Conservation (phyloP, 805 yeast species). For the Candida peoriensis region DNA sequence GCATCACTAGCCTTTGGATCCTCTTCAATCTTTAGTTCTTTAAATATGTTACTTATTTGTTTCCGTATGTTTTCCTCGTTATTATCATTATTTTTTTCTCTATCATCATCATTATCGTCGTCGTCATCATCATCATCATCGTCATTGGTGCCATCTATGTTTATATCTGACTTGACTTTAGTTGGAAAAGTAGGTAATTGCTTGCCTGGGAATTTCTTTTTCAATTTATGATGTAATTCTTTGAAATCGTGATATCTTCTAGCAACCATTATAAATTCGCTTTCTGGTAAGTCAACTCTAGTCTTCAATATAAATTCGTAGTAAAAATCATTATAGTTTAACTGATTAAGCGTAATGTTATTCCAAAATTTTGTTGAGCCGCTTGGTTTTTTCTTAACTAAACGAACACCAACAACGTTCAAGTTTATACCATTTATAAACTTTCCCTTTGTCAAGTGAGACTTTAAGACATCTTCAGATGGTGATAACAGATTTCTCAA, state of each 20-base stretch:
- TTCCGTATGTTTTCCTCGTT: slow-evolving; percentile 19
- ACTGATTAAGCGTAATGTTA: slow-evolving; percentile 15
- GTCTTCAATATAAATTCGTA: slow-evolving; percentile 22
- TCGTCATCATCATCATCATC: slow-evolving; percentile 18
- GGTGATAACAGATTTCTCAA: slow-evolving; percentile 33
- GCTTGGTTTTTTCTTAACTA: slow-evolving; percentile 22
- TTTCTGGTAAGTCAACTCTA: slow-evolving; percentile 15
- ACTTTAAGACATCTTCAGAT: slow-evolving; percentile 32
- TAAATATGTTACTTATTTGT: slow-evolving; percentile 15
- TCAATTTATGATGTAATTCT: slow-evolving; percentile 47
- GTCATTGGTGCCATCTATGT: slow-evolving; percentile 14
- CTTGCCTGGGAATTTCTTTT: slow-evolving; percentile 62
- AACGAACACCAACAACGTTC: slow-evolving; percentile 64
- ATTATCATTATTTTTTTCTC: slow-evolving; percentile 7
- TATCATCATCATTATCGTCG: slow-evolving; percentile 18
- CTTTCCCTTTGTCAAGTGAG: slow-evolving; percentile 26
- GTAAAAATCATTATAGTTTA: slow-evolving; percentile 18
- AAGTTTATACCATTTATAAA: slow-evolving; percentile 53
- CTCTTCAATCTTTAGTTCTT: slow-evolving; percentile 11
- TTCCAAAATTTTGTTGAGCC: slow-evolving; percentile 26
- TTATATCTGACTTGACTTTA: slow-evolving; percentile 38
- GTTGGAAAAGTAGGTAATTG: slow-evolving; percentile 55
- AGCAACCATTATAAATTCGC: slow-evolving; percentile 31
- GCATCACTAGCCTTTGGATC: slow-evolving; percentile 3
- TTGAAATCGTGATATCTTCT: slow-evolving; percentile 68